Evolutionary conservation across 441 rosid species (phyloP).

Genomic region (Brassica hybrid): DNA sequence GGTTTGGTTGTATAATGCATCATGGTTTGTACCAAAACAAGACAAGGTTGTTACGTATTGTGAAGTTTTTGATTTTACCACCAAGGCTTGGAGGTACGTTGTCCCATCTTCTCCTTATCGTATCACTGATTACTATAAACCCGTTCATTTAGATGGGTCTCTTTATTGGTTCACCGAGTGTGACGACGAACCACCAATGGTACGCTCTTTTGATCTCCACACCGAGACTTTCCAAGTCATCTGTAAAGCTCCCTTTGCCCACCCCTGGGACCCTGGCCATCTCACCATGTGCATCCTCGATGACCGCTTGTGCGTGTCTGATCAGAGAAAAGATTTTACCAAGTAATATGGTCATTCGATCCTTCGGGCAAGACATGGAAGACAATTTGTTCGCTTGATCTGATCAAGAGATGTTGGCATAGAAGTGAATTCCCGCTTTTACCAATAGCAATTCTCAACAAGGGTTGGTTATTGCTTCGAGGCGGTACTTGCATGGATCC

Average conservation of each 20-base stretch:
- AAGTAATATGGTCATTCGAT: background rate
- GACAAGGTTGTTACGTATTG: background rate
- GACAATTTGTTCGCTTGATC: background rate
- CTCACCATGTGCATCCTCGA: too few species aligned
- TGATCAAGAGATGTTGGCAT: background rate
- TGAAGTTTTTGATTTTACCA: background rate
- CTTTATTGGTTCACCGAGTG: background rate
- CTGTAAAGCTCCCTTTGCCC: background rate
- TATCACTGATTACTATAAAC: background rate
- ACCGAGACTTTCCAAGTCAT: background rate
- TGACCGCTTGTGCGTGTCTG: too few species aligned
- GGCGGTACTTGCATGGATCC: background rate
- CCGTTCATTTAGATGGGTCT: background rate
- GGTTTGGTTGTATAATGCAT: background rate
- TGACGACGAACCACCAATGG: background rate
- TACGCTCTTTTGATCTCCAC: background rate
- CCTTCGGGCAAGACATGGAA: background rate
- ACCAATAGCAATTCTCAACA: background rate
- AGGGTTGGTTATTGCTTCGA: background rate
- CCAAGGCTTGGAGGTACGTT: background rate
- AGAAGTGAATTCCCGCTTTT: background rate
- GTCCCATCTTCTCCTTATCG: background rate
- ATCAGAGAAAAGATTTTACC: background rate
- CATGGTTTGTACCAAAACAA: background rate
- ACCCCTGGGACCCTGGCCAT: background rate